Percentiles rank a stretch among this genome's conserved stretches.
These are phyloP conservation scores for Straminergon stramineum DNA, from an alignment of 225 moss, liverwort and hornwort species.

Conservation along the genomic window DNA sequence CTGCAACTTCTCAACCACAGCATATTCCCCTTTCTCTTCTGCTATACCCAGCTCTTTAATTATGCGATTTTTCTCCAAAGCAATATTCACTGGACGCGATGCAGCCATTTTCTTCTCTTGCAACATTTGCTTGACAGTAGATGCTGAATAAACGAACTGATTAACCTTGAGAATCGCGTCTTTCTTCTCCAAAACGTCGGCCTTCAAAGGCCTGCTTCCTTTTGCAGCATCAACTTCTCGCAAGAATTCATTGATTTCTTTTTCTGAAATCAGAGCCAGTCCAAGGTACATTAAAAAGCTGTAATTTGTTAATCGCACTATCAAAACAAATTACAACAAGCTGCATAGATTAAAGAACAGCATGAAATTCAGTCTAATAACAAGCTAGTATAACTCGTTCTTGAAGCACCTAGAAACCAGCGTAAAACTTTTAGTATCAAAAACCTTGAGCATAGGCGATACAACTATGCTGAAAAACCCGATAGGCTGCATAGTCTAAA, in stretches of 20 bases:
- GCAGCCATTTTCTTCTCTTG: slow-evolving; percentile 91
- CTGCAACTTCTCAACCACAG: slow-evolving; percentile 73
- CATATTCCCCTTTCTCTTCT: slow-evolving; percentile 48
- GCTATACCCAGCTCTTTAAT: slow-evolving; percentile 62
- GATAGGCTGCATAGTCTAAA: not conserved
- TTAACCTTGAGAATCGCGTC: slow-evolving; percentile 75
- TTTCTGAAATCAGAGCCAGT: slow-evolving; percentile 31
- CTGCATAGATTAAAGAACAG: not conserved
- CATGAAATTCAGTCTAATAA: not conserved
- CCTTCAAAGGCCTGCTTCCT: slow-evolving; percentile 57
- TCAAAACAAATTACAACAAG: not conserved
- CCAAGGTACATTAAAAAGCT: not conserved
- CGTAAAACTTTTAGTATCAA: not conserved
- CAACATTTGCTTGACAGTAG: slow-evolving; percentile 91
- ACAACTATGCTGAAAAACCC: not conserved
- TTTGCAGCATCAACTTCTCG: slow-evolving; percentile 55
- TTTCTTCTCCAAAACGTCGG: slow-evolving; percentile 52
- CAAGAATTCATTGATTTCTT: slow-evolving; percentile 60
- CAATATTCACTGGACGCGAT: slow-evolving; percentile 78
- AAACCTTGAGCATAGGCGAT: not conserved
- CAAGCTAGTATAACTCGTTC: not conserved
- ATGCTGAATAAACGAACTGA: slow-evolving; percentile 86
- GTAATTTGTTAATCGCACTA: not conserved
- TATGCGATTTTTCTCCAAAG: slow-evolving; percentile 77
- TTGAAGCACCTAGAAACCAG: not conserved